phyloP scores from a whole-genome alignment of 2,329 filamentous ascomycete species.

The Zasmidium angulare region DNA sequence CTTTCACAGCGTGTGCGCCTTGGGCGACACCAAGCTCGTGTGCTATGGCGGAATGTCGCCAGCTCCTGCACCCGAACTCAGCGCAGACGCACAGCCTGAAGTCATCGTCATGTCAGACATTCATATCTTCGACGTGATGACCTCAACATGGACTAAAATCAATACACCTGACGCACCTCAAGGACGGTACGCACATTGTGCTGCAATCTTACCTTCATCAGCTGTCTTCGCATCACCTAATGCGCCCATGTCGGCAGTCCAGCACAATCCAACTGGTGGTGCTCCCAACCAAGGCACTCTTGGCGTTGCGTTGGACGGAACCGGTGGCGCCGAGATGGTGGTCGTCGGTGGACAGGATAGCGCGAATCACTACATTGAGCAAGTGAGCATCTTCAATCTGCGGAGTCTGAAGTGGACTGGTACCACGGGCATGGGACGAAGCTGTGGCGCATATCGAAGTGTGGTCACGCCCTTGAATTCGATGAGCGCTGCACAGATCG shows the following conservation, averaged over 20 bases:
- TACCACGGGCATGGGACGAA: slow-evolving; percentile 81
- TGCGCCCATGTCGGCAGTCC: slow-evolving; percentile 80
- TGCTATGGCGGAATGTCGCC: slow-evolving; percentile 99
- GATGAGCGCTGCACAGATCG: slow-evolving; percentile 64
- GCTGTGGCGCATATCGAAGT: slow-evolving; percentile 93
- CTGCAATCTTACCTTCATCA: slow-evolving; percentile 84
- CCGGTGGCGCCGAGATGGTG: slow-evolving; percentile 93
- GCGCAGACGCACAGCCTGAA: slow-evolving; percentile 60
- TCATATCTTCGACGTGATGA: slow-evolving; percentile 86
- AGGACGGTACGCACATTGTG: slow-evolving; percentile 94
- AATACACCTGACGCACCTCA: slow-evolving; percentile 74
- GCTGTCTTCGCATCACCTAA: slow-evolving; percentile 81
- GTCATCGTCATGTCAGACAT: slow-evolving; percentile 98
- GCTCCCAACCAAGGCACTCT: slow-evolving; percentile 85
- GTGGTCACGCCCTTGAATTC: slow-evolving; percentile 82
- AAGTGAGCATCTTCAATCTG: slow-evolving; percentile 97
- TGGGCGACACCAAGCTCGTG: slow-evolving; percentile 94
- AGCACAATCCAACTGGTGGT: slow-evolving; percentile 81
- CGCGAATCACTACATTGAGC: slow-evolving; percentile 98
- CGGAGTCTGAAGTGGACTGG: slow-evolving; percentile 94
- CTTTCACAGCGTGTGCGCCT: slow-evolving; percentile 91
- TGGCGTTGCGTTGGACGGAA: slow-evolving; percentile 84
- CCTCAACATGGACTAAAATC: slow-evolving; percentile 81
- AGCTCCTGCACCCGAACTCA: slow-evolving; percentile 55
- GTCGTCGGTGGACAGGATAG: slow-evolving; percentile 95